Conservation (phyloP, 257 asterid genomes). For the Solanum piurae region DNA sequence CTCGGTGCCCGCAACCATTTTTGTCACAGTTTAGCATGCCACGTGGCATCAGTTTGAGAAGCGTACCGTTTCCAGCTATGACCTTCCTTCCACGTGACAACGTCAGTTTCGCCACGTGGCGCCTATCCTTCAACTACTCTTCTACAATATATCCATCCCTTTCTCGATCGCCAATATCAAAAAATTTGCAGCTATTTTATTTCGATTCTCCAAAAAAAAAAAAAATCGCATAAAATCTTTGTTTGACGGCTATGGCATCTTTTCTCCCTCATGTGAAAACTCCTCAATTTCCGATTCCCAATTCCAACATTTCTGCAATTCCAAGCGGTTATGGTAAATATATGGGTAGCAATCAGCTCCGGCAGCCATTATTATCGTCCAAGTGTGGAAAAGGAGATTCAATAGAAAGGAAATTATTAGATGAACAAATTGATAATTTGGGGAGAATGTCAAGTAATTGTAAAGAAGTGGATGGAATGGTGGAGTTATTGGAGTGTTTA, state of each 20-base stretch:
- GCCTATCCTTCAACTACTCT: no score
- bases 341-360: neutral
- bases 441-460: constrained; percentile 28
- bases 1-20: neutral
- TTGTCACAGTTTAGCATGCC: neutral
- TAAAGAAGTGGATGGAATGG: constrained; percentile 26
- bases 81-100: neutral
- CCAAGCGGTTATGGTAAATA: neutral
- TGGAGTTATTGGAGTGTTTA: constrained; percentile 64
- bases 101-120: neutral
- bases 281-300: neutral
- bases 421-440: constrained; percentile 9
- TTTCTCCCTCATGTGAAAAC: neutral
- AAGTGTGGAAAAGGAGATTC: constrained; percentile 24
- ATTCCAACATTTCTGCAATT: neutral
- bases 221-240: neutral
- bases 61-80: neutral
- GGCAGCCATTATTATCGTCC: neutral
- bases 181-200: neutral
- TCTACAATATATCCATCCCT: neutral
- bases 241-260: neutral
- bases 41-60: neutral
- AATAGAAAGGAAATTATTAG: constrained; percentile 5
- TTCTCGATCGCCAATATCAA: neutral
- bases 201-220: no score